Percentiles rank a stretch among this genome's conserved stretches.
Conservation (phyloP, 1,139 yeast species). For the Blastobotrys petasosporus region DNA sequence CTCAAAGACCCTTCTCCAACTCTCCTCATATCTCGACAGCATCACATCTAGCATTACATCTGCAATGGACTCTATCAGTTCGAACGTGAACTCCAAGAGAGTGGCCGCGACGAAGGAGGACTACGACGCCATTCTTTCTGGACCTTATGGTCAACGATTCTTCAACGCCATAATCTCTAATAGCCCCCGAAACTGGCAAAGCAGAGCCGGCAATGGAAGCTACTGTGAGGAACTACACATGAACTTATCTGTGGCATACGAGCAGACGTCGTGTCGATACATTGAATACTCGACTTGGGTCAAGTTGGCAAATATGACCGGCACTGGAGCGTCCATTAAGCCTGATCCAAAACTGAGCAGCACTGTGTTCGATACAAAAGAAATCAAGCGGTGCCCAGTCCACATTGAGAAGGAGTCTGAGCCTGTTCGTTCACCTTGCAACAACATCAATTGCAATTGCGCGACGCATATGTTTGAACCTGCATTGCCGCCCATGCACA, state of each 20-base stretch:
- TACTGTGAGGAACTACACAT: constrained; percentile 5
- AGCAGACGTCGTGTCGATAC: constrained; percentile 4
- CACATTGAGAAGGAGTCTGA: neutral
- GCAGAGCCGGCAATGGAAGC: constrained; percentile 4
- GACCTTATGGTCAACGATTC: constrained; percentile 3
- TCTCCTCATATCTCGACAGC: too few species aligned
- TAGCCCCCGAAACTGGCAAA: constrained; percentile 7
- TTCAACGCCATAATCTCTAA: constrained; percentile 2
- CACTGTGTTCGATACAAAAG: constrained; percentile 6
- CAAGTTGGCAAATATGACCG: constrained; percentile 6
- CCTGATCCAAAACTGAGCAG: neutral
- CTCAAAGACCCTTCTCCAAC: too few species aligned
- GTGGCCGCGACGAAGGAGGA: neutral
- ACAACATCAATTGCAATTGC: constrained; percentile 7
- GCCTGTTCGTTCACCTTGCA: neutral
- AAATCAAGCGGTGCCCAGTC: constrained; percentile 5
- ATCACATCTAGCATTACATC: too few species aligned
- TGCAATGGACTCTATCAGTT: too few species aligned
- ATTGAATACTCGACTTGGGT: constrained; percentile 5
- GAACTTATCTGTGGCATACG: neutral
- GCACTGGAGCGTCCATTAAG: neutral
- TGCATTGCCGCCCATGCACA: neutral
- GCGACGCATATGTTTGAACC: constrained; percentile 3
- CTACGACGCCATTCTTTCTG: neutral
- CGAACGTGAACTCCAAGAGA: too few species aligned